These are phyloP conservation scores for Collybia sordida DNA, from an alignment of 768 basidiomycete genomes.

Conservation along the genomic window DNA sequence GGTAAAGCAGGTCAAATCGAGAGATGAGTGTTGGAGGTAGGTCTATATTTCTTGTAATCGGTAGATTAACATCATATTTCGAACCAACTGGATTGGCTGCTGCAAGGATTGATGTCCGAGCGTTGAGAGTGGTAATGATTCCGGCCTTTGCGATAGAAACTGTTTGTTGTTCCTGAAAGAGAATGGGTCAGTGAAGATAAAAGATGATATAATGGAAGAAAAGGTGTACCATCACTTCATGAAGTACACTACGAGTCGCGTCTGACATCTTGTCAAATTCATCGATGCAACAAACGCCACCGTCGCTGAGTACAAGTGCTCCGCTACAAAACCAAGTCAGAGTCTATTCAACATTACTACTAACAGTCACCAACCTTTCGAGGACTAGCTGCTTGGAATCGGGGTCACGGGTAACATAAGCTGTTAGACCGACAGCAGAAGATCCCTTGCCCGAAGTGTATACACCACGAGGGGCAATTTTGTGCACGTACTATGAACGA, in stretches of 20 bases:
- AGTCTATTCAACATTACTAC: neutral
- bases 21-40: conserved; percentile 97
- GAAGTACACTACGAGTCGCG: conserved; percentile 93
- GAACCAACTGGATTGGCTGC: conserved; percentile 97
- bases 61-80: conserved; percentile 88
- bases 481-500: conserved; percentile 84
- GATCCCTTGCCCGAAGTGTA: conserved; percentile 98
- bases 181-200: neutral
- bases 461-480: conserved; percentile 96
- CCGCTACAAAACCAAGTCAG: conserved; percentile 51
- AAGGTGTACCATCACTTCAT: conserved; percentile 88
- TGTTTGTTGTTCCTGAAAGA: conserved; percentile 92
- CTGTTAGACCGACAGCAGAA: conserved; percentile 97
- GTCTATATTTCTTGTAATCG: conserved; percentile 95
- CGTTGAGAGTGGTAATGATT: conserved; percentile 97
- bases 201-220: neutral
- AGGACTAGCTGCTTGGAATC: conserved; percentile 98
- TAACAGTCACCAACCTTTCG: conserved; percentile 63
- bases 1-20: conserved; percentile 94
- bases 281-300: conserved; percentile 97
- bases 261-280: conserved; percentile 99
- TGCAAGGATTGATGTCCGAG: conserved; percentile 95
- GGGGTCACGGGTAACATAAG: conserved; percentile 97
- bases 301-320: conserved; percentile 91
- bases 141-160: conserved; percentile 99